phyloP scores from a whole-genome alignment of 352 stramenopile species.

The Phytophthora constricta region DNA sequence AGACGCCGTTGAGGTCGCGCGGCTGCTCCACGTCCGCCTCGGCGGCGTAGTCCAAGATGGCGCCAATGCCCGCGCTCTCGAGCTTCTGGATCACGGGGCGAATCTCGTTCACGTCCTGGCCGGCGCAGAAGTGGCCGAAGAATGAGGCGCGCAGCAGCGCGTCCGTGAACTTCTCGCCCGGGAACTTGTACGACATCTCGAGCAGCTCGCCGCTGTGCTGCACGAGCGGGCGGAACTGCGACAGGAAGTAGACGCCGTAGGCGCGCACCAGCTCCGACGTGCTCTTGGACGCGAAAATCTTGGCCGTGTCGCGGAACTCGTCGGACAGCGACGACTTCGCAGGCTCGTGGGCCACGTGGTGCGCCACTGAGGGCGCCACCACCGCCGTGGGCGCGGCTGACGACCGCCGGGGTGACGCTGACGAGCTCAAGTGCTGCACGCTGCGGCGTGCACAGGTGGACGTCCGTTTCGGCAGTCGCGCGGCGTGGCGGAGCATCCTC shows the following conservation, averaged over 20 bases:
- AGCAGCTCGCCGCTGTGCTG: conserved; percentile 89
- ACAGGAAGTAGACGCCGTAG: conserved; percentile 89
- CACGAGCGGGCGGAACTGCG: conserved; percentile 87
- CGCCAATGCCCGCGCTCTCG: conserved; percentile 85
- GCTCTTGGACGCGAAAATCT: conserved; percentile 84
- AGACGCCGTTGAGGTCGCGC: conserved; percentile 78
- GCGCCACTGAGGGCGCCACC: conserved; percentile 7
- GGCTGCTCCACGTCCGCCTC: conserved; percentile 91
- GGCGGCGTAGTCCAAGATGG: conserved; percentile 98
- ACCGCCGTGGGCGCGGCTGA: conserved; percentile 22
- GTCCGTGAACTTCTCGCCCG: conserved; percentile 88
- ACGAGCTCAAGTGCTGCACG: conserved; percentile 16
- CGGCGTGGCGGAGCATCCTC: conserved; percentile 29
- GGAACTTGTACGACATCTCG: conserved; percentile 81
- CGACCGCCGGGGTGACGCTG: conserved; percentile 24
- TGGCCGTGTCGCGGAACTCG: conserved; percentile 83
- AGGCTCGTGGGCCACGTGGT: conserved; percentile 10
- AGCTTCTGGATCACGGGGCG: conserved; percentile 82
- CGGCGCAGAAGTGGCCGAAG: conserved; percentile 98
- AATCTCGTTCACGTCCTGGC: conserved; percentile 89
- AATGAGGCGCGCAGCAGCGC: conserved; percentile 92
- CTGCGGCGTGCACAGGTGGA: conserved; percentile 2
- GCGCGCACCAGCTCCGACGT: conserved; percentile 88
- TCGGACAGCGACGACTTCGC: conserved; percentile 21
- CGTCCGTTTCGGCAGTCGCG: conserved; percentile 29